Evolutionary conservation across 352 stramenopile species (phyloP).

Genomic region (Phytophthora capsici): DNA sequence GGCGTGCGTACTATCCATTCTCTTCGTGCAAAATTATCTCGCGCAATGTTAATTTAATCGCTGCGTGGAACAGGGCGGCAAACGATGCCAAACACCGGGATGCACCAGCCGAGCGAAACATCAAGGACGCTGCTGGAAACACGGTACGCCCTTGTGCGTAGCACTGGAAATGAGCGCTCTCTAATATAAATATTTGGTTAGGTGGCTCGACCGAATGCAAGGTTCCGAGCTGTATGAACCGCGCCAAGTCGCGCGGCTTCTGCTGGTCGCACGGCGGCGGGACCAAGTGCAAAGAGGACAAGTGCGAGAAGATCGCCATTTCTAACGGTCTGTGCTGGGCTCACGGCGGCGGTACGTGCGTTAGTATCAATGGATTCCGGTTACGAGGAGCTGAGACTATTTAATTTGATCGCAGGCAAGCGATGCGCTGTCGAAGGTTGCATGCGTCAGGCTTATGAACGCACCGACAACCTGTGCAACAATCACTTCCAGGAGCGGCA

Average conservation of each 20-base stretch:
- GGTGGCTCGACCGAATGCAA: conserved; percentile 81
- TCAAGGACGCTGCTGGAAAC: conserved; percentile 75
- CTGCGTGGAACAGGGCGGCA: conserved; percentile 52
- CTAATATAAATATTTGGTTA: conserved; percentile 21
- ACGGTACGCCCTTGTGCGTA: conserved; percentile 36
- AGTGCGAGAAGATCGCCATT: conserved; percentile 83
- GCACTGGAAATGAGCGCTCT: not conserved
- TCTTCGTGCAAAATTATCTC: conserved; percentile 4
- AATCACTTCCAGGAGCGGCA: conserved; percentile 56
- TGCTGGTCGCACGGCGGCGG: conserved; percentile 88
- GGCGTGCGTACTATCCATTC: conserved; percentile 51
- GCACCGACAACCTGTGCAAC: conserved; percentile 79
- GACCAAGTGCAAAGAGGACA: conserved; percentile 76
- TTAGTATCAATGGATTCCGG: not conserved
- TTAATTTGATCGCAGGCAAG: conserved; percentile 40
- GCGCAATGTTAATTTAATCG: too few species aligned
- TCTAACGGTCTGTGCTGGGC: conserved; percentile 82
- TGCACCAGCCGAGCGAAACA: conserved; percentile 81
- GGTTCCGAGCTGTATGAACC: conserved; percentile 71
- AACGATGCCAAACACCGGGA: conserved; percentile 60
- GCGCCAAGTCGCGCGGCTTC: conserved; percentile 85
- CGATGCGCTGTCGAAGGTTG: conserved; percentile 61
- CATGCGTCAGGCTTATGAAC: conserved; percentile 73
- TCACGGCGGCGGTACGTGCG: conserved; percentile 66
- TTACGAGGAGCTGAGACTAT: not conserved